Evolutionary conservation across 257 asterid genomes (phyloP).

Genomic region (Salvia splendens): DNA sequence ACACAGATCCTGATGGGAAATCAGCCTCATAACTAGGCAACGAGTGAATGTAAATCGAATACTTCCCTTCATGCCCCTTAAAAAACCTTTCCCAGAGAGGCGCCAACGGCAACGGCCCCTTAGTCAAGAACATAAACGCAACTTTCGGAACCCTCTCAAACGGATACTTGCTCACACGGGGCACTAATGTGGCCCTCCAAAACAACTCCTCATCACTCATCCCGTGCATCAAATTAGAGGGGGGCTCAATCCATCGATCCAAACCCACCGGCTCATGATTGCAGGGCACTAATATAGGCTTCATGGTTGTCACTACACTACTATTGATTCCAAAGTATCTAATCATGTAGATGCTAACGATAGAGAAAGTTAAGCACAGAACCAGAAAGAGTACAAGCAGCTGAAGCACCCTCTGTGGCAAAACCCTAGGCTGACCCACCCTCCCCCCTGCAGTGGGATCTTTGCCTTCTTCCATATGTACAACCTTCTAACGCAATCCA

Average conservation of each 20-base stretch:
- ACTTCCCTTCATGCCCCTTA: conserved; percentile 48
- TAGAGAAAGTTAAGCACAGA: conserved; percentile 48
- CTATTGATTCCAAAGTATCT: conserved; percentile 47
- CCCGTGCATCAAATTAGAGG: conserved; percentile 48
- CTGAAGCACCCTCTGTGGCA: conserved; percentile 52
- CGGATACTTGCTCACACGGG: conserved; percentile 47
- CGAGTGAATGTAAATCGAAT: conserved; percentile 61
- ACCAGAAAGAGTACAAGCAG: conserved; percentile 48
- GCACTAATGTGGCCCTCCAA: conserved; percentile 54
- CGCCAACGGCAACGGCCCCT: conserved; percentile 58
- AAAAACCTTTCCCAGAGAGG: conserved; percentile 75
- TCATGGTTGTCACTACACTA: conserved; percentile 28
- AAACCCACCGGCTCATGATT: conserved; percentile 21
- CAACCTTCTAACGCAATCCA: conserved; percentile 21
- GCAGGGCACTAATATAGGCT: conserved; percentile 42
- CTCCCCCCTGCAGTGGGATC: conserved; percentile 38
- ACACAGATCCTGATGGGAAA: conserved; percentile 47
- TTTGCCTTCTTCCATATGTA: conserved; percentile 59
- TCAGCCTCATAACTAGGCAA: conserved; percentile 48
- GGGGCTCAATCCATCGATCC: conserved; percentile 47
- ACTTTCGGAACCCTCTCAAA: conserved; percentile 52
- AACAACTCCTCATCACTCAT: conserved; percentile 67
- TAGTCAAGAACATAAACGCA: conserved; percentile 74
- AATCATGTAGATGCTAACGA: conserved; percentile 50
- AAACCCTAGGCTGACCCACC: conserved; percentile 42